A percentile compares a stretch with the other conserved stretches of the same genome.
Conservation (phyloP, 345 rosid genomes). For the Heritiera fomes region DNA sequence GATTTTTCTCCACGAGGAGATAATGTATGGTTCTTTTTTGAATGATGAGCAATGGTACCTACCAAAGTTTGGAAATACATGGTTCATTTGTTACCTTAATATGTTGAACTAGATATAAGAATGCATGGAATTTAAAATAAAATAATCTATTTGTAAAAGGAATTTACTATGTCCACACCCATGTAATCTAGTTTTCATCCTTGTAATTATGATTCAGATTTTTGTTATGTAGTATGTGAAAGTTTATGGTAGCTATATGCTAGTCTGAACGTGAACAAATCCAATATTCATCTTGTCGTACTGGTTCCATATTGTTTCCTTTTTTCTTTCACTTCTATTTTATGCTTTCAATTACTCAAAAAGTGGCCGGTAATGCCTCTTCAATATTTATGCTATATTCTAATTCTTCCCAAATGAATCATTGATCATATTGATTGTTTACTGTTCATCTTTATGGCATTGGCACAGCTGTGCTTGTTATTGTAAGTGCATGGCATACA, state of each 20-base stretch:
- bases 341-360: neutral
- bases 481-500: neutral
- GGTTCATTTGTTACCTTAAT: neutral
- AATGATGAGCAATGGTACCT: neutral
- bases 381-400: neutral
- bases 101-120: neutral
- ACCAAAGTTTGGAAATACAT: neutral
- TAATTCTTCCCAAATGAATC: neutral
- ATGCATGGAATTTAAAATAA: neutral
- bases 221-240: neutral
- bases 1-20: constrained; percentile 1
- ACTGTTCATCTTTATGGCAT: neutral
- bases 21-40: neutral
- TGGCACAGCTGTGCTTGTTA: neutral
- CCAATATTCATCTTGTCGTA: too few relatives aligned
- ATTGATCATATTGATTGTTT: neutral
- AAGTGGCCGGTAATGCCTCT: neutral
- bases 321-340: neutral
- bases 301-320: neutral
- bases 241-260: neutral
- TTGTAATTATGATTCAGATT: neutral
- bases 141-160: neutral
- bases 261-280: neutral
- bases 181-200: neutral
- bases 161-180: neutral